A percentile compares a stretch with the other conserved stretches of the same genome.
These are phyloP conservation scores for Xylaria sp. DNA, from an alignment of 2,329 filamentous ascomycete species.

Conservation along the genomic window DNA sequence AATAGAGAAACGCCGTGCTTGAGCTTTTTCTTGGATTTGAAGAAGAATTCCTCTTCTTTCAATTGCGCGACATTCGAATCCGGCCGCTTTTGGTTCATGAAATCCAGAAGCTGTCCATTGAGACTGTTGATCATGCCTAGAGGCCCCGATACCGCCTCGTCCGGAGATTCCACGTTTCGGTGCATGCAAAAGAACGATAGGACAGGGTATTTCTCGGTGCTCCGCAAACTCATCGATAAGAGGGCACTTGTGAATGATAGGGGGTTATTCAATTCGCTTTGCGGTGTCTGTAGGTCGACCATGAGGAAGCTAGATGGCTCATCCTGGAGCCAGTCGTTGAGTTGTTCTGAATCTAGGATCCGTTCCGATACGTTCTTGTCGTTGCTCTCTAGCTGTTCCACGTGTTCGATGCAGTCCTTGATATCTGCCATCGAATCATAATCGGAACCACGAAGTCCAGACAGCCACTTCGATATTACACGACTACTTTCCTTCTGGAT, in stretches of 20 bases:
- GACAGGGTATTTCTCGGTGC: background rate
- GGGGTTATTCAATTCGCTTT: constrained; percentile 7
- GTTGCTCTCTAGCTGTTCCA: constrained; percentile 10
- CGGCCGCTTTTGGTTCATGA: constrained; percentile 6
- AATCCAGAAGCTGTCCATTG: constrained; percentile 1
- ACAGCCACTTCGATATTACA: background rate
- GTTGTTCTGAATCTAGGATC: background rate
- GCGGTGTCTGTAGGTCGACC: constrained; percentile 10
- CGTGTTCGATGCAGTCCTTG: background rate
- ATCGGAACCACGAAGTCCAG: background rate
- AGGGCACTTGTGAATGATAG: constrained; percentile 12
- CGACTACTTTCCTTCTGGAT: background rate
- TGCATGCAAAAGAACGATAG: constrained; percentile 12
- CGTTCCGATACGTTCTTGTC: constrained; percentile 6
- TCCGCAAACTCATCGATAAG: background rate
- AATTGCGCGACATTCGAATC: background rate
- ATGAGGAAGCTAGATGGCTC: constrained; percentile 9
- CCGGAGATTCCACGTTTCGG: background rate
- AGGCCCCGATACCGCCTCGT: background rate
- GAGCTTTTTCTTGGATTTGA: constrained; percentile 4
- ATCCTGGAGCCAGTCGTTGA: constrained; percentile 8
- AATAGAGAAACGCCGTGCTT: background rate
- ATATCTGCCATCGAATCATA: constrained; percentile 9
- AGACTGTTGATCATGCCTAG: constrained; percentile 4
- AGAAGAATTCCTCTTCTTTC: background rate